Evolutionary conservation across 441 rosid species (phyloP).

Genomic region (Pelargonium fulgidum): DNA sequence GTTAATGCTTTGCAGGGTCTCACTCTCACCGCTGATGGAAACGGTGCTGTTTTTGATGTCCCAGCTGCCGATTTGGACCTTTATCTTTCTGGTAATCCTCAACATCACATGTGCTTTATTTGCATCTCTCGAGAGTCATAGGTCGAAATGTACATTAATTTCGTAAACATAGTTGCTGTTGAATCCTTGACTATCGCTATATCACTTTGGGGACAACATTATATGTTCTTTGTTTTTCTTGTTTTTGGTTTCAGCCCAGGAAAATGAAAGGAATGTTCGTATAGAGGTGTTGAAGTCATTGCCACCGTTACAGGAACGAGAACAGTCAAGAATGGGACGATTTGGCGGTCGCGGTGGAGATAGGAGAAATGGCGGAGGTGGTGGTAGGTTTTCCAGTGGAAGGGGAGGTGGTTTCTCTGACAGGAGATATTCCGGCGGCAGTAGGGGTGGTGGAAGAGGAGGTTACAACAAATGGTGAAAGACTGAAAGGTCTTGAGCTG

Average conservation of each 20-base stretch:
- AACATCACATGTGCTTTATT: background rate
- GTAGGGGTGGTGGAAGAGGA: constrained; percentile 34
- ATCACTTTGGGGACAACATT: background rate
- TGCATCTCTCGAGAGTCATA: background rate
- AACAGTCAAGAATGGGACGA: constrained; percentile 50
- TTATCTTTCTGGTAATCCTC: constrained; percentile 44
- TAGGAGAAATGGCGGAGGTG: constrained; percentile 24
- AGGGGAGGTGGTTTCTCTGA: constrained; percentile 40
- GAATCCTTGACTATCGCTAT: background rate
- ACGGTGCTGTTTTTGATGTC: constrained; percentile 80
- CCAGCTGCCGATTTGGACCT: constrained; percentile 45
- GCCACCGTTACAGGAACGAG: constrained; percentile 74
- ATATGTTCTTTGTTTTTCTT: background rate
- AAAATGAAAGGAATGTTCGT: constrained; percentile 59
- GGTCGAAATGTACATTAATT: background rate
- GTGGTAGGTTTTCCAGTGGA: constrained; percentile 38
- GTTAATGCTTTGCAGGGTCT: constrained; percentile 67
- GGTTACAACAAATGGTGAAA: constrained; percentile 35
- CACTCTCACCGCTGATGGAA: constrained; percentile 64
- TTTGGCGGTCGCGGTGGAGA: constrained; percentile 41
- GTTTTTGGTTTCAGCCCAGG: constrained; percentile 37
- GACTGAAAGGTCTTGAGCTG: no score
- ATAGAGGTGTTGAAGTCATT: constrained; percentile 53
- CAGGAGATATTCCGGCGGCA: constrained; percentile 30
- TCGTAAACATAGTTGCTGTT: background rate